Base-by-base conservation (phyloP, 2,329 filamentous ascomycete species). In the Trichophyton benhamiae region DNA sequence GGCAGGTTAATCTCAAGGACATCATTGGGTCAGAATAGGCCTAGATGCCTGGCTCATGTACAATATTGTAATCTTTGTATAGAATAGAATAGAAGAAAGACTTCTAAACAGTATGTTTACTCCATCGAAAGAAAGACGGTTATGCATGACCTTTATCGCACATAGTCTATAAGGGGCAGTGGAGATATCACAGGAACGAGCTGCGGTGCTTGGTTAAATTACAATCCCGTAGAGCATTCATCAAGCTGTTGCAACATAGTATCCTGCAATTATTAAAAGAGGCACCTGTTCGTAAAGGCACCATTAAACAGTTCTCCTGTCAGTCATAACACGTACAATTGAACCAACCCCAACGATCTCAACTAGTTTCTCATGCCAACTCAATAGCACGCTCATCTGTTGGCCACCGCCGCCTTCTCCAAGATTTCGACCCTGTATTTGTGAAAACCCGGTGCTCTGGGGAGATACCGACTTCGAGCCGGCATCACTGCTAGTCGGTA, bases 311-410 rank as follows among this genome's bases (percentile, higher is more conserved):
- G 88, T 94, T 71, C 94, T 86, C 79, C 92, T 89, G 79, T 99
- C 94, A 48, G 90, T 94, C 91, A 99, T 96, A 67, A 90, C 90
- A 69, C 94, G 84, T 65, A 91, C 89, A 76, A 99, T 94, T 74
- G 88, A 96, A 52, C 94, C 94, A 67, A 91, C 80, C 25, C 94
- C 94, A 42, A 91, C 89, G 70, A 96, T 86, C 70, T 99, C 94
- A 3, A 97, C 90, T 65, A 96, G 83, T 82, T 96, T 99, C 80
- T 99, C 94, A 73, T 99, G 94, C 94, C 94, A 99, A 76, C 91
- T 96, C 67, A 99, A 79, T 72, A 99, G 75, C 59, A 99, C 94
- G 72, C 94, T 97, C 94, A 97, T 97, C 60, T 87, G 88, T 62
- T 91, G 87, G 41, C 89, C 88, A 64, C 89, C 86, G 55, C 89